Conservation (phyloP, 495 filamentous ascomycete species). For the Rusavskia elegans region DNA sequence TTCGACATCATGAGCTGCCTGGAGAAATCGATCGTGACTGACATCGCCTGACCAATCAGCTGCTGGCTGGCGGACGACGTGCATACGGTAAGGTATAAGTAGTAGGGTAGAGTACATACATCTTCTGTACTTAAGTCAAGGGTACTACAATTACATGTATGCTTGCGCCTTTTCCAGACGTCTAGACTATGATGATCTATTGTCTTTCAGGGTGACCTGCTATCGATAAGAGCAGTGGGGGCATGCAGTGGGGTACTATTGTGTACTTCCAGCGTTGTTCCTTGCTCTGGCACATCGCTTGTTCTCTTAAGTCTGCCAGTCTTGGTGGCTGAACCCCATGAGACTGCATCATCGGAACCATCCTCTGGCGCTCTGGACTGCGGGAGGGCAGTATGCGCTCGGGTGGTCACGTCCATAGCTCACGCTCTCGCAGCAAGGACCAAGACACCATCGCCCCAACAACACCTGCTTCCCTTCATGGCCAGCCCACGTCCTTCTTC, state of each 20-base stretch:
- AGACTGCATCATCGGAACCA: neutral
- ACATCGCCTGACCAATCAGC: neutral
- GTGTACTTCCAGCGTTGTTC: neutral
- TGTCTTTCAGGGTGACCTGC: neutral
- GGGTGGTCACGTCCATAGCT: slow-evolving; percentile 3
- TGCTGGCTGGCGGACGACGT: neutral
- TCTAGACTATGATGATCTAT: too few relatives aligned
- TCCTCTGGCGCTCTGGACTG: neutral
- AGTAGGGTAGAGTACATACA: too few relatives aligned
- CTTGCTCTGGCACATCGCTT: neutral
- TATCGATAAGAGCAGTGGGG: neutral
- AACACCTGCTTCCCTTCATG: slow-evolving; percentile 1
- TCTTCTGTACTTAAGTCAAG: too few relatives aligned
- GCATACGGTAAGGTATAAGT: too few relatives aligned
- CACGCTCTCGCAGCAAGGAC: slow-evolving; percentile 8
- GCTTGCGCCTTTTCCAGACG: too few relatives aligned
- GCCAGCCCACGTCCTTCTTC: slow-evolving; percentile 31
- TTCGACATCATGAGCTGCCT: too few relatives aligned
- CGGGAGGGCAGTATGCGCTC: slow-evolving; percentile 3
- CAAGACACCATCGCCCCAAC: slow-evolving; percentile 2
- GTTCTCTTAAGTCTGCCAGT: neutral
- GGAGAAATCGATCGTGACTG: too few relatives aligned
- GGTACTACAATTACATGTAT: too few relatives aligned
- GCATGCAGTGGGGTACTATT: neutral
- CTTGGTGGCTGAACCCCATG: neutral